Evolutionary conservation across 352 stramenopile species (phyloP), one percentile per base, ranked within the genome.

Genomic region (Globisporangium heterothallicum): DNA sequence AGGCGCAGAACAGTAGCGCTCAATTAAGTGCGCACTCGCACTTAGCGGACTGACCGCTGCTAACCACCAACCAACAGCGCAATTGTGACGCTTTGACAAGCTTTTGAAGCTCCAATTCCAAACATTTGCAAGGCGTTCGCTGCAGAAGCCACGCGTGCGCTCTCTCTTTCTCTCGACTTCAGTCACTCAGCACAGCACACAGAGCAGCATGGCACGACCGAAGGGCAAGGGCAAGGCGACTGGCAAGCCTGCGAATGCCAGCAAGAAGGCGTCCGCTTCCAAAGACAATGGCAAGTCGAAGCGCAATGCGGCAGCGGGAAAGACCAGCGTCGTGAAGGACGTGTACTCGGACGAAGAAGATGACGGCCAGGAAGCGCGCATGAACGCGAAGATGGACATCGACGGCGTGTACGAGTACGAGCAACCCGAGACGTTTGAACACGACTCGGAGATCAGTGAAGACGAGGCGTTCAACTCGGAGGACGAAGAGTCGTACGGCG

Each of bases 391-490:
- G 18, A 81, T 86, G 45, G 82, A 95, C 58, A 79, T 91, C 42
- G 72, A 90, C 56, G 69, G 77, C 58, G 77, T 92, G 53, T 86
- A 90, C 59, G 83, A 90, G 68, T 89, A 89, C 59, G 79, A 93
- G 54, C 63, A 77, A 48, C 80, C 80, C 13, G 86, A 70, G 36
- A 77, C 74, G 32, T 82, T 92, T 21, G 83, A 86, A 21, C 70
- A 94, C 42, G 94, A 98, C 66, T 95, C 94, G 64, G 88, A 97
- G 66, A 95, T 98, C 63, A 79, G 92, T 57, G 89, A 97, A 61
- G 89, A 98, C 55, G 86, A 92, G 52, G 91, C 93, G 22, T 98
- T 98, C 67, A 90, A 98, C 59, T 97, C 86, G 41, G 90, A 98
- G 6, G 90, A 98, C 64, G 93, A 98, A 58, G 59, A 78, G 18